Conservation (phyloP, 2,329 filamentous ascomycete genomes). For the Curvularia sp. region DNA sequence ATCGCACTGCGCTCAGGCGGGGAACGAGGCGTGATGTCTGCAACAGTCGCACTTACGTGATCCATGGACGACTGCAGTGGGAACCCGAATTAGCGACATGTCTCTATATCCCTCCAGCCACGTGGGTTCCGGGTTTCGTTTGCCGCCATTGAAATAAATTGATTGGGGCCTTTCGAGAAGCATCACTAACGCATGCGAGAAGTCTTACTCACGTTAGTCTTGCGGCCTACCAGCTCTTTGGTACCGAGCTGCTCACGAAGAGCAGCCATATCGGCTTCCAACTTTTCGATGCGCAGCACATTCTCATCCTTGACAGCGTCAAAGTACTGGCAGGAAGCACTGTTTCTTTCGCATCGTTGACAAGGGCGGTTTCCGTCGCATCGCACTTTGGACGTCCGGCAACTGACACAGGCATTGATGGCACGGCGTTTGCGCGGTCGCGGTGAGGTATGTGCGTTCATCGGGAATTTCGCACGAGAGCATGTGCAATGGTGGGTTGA, state of each 20-base stretch:
- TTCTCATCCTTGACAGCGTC: conserved; percentile 38
- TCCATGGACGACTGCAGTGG: conserved; percentile 9
- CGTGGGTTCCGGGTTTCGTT: neutral
- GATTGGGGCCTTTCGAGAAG: neutral
- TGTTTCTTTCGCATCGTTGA: conserved; percentile 39
- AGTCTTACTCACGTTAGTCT: conserved; percentile 8
- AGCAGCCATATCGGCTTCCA: conserved; percentile 34
- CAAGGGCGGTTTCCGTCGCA: conserved; percentile 45
- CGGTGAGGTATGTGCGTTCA: conserved; percentile 20
- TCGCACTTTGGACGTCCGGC: conserved; percentile 44
- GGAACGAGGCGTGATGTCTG: conserved; percentile 7
- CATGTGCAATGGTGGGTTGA: neutral
- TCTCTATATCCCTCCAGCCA: neutral
- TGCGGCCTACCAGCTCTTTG: neutral
- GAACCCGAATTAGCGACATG: conserved; percentile 2
- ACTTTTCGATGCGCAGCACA: conserved; percentile 34
- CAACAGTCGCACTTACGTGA: neutral
- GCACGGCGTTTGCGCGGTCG: conserved; percentile 44
- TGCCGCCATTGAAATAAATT: neutral
- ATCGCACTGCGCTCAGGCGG: conserved; percentile 8
- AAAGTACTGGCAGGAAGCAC: conserved; percentile 35
- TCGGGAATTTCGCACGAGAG: conserved; percentile 28
- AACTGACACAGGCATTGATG: conserved; percentile 43
- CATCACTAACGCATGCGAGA: neutral
- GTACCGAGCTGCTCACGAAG: conserved; percentile 23